Conservation (phyloP, 2,329 filamentous ascomycete species). For the Fusarium stilboides region DNA sequence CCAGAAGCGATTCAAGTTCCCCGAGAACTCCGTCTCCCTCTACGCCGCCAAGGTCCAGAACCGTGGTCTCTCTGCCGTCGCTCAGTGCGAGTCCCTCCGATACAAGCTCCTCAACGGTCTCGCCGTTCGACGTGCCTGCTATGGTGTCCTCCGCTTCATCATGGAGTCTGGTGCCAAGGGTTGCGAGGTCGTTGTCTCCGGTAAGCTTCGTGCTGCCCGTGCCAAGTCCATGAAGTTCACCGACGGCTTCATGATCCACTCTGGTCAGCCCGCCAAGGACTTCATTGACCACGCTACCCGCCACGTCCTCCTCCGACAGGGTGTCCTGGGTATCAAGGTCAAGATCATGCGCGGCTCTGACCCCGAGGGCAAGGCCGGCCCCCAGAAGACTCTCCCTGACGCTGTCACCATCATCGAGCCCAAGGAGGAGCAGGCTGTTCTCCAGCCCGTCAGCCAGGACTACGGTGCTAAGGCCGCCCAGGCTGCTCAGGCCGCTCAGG, state of each 20-base stretch:
- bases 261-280: constrained; percentile 98
- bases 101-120: constrained; percentile 99
- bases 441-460: constrained; percentile 97
- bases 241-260: constrained; percentile 99
- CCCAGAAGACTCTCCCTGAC: constrained; percentile 97
- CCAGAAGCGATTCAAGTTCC: constrained; percentile 99
- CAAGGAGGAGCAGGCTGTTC: constrained; percentile 97
- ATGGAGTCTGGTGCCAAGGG: constrained; percentile 99
- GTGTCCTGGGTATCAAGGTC: constrained; percentile 99
- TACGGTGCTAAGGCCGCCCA: constrained; percentile 92
- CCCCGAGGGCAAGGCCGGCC: constrained; percentile 98
- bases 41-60: constrained; percentile 99
- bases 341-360: constrained; percentile 99
- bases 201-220: constrained; percentile 98
- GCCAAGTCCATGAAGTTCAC: constrained; percentile 99
- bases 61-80: constrained; percentile 99
- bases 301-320: constrained; percentile 99
- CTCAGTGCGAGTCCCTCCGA: constrained; percentile 99
- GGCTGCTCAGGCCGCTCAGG: constrained; percentile 74
- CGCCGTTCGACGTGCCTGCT: constrained; percentile 98
- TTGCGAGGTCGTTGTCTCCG: constrained; percentile 99
- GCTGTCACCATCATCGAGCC: constrained; percentile 99
- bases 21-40: constrained; percentile 99
- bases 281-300: constrained; percentile 99
- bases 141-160: constrained; percentile 99